phyloP scores from a whole-genome alignment of 768 basidiomycete genomes.

The Kondoa malvinella region DNA sequence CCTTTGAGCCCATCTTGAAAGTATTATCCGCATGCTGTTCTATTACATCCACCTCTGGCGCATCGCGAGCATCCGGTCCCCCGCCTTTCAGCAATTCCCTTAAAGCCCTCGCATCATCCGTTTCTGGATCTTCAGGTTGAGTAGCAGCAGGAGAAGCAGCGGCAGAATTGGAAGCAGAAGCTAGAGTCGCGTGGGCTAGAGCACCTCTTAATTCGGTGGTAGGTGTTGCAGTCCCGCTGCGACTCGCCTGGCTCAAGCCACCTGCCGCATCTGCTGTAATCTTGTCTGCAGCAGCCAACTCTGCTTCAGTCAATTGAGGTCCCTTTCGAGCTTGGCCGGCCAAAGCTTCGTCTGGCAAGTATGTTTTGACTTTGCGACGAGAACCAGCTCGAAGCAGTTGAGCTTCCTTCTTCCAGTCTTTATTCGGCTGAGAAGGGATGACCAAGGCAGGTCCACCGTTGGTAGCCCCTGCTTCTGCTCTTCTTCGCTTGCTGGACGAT shows the following conservation, averaged over 20 bases:
- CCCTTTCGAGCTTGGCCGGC: slow-evolving; percentile 44
- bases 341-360: slow-evolving; percentile 48
- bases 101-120: slow-evolving; percentile 54
- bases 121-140: slow-evolving; percentile 38
- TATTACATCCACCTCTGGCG: slow-evolving; percentile 46
- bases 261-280: slow-evolving; percentile 23
- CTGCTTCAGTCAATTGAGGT: slow-evolving; percentile 39
- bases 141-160: background rate
- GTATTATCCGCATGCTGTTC: slow-evolving; percentile 31
- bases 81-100: slow-evolving; percentile 53
- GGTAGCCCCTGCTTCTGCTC: slow-evolving; percentile 34
- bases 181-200: background rate
- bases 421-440: slow-evolving; percentile 69
- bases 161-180: background rate
- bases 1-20: slow-evolving; percentile 22
- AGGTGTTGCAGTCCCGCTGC: slow-evolving; percentile 29
- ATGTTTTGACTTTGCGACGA: slow-evolving; percentile 34
- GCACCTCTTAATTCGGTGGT: slow-evolving; percentile 30
- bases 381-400: slow-evolving; percentile 43
- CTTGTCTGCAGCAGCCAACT: slow-evolving; percentile 35
- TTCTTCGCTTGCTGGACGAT: background rate
- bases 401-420: slow-evolving; percentile 74
- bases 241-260: slow-evolving; percentile 28
- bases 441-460: slow-evolving; percentile 50
- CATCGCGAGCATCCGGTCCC: slow-evolving; percentile 31